Evolutionary conservation across 148 eudicot species (phyloP).

Genomic region (Rhododendron williamsianum): DNA sequence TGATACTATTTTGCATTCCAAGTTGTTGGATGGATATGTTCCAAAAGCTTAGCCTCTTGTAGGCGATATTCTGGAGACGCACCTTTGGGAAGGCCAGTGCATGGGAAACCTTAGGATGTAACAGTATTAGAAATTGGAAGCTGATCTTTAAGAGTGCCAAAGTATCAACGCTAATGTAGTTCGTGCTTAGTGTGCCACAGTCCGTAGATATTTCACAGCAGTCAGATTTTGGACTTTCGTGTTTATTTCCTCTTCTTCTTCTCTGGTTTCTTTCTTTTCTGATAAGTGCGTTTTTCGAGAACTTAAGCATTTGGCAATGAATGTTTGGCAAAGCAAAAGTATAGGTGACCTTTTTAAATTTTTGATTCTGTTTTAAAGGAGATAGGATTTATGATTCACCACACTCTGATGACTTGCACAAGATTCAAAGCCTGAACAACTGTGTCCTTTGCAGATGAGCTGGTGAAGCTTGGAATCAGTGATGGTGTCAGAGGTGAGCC

Average conservation of each 20-base stretch:
- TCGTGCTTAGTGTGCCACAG: not conserved
- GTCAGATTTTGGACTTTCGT: not conserved
- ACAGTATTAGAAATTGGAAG: not conserved
- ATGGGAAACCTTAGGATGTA: not conserved
- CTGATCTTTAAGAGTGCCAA: not conserved
- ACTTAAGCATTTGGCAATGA: not conserved
- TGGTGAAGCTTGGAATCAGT: slow-evolving; percentile 69
- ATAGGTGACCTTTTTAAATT: not conserved
- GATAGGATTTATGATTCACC: not conserved
- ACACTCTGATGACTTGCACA: slow-evolving; percentile 1
- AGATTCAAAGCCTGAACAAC: slow-evolving; percentile 12
- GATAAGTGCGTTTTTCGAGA: not conserved
- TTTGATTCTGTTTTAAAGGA: not conserved
- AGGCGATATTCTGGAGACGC: not conserved
- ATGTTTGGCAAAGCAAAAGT: not conserved
- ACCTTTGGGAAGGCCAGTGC: not conserved
- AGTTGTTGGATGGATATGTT: not conserved
- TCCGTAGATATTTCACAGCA: not conserved
- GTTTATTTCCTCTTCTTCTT: not conserved
- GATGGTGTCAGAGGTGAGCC: slow-evolving; percentile 67
- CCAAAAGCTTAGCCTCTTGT: not conserved
- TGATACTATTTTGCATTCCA: not conserved
- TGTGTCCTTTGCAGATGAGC: slow-evolving; percentile 65
- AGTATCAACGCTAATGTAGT: not conserved
- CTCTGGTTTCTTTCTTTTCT: not conserved